These are phyloP conservation scores for Saccharomycopsis synnaedendra DNA, from an alignment of 805 yeast species.

Conservation along the genomic window DNA sequence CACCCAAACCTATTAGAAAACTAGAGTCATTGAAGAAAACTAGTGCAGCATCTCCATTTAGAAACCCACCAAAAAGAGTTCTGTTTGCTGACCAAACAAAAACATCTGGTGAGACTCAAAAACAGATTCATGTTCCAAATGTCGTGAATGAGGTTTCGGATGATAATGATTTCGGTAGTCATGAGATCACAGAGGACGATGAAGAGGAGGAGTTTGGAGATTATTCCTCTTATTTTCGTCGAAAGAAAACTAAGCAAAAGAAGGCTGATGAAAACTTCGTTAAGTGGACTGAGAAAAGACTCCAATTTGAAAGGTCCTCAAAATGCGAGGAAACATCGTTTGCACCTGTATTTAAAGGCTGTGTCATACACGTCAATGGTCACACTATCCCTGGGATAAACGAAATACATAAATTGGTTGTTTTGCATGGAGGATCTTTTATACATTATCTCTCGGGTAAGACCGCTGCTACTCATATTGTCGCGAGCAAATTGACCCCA, in stretches of 20 bases:
- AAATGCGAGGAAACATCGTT: slow-evolving; percentile 1
- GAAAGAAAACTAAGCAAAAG: slow-evolving; percentile 55
- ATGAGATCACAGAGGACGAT: slow-evolving; percentile 1
- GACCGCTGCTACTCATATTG: slow-evolving; percentile 69
- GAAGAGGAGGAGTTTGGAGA: slow-evolving; percentile 40
- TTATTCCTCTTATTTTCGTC: slow-evolving; percentile 49
- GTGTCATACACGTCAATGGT: slow-evolving; percentile 77
- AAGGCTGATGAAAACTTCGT: slow-evolving; percentile 38
- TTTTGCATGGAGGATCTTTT: slow-evolving; percentile 72
- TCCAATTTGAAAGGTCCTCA: slow-evolving; percentile 10
- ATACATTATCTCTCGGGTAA: slow-evolving; percentile 59
- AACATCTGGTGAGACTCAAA: background rate
- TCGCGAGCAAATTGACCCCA: slow-evolving; percentile 73
- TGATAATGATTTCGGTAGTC: background rate
- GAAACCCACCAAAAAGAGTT: background rate
- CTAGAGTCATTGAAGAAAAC: background rate
- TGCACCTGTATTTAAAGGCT: slow-evolving; percentile 40
- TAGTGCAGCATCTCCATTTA: background rate
- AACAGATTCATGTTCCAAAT: background rate
- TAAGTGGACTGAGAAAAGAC: slow-evolving; percentile 35
- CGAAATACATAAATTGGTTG: slow-evolving; percentile 59
- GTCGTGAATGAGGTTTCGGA: background rate
- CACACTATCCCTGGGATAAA: slow-evolving; percentile 72
- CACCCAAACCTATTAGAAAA: background rate
- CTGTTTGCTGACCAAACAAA: background rate